These are phyloP conservation scores for Crucibulum laeve DNA, from an alignment of 768 basidiomycete genomes.

Conservation along the genomic window DNA sequence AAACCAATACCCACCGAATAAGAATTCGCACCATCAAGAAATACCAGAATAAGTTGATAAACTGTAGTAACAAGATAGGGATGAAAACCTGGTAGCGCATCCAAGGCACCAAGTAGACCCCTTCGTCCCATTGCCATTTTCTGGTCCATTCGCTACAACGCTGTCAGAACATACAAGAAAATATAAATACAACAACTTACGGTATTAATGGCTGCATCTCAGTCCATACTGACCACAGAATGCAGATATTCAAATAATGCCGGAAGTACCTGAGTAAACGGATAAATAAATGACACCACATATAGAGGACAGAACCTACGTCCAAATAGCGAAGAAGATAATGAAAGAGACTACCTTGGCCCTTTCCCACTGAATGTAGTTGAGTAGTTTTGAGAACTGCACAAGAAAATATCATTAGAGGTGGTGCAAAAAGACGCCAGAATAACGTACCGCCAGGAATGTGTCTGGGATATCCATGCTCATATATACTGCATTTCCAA, in stretches of 20 bases:
- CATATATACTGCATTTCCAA: constrained; percentile 89
- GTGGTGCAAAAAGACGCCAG: background rate
- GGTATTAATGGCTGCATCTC: constrained; percentile 73
- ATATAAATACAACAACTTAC: constrained; percentile 36
- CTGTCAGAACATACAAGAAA: background rate
- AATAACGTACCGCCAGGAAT: constrained; percentile 71
- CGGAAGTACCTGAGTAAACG: constrained; percentile 73
- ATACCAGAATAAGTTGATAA: constrained; percentile 94
- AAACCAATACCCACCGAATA: constrained; percentile 58
- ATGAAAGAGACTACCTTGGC: constrained; percentile 62
- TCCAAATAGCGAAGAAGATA: constrained; percentile 72
- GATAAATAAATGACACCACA: background rate
- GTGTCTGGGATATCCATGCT: constrained; percentile 97
- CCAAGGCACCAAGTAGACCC: constrained; percentile 72
- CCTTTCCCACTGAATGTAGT: constrained; percentile 73
- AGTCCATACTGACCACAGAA: constrained; percentile 83
- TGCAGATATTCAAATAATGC: constrained; percentile 82
- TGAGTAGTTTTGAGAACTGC: constrained; percentile 80
- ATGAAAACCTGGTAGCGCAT: constrained; percentile 78
- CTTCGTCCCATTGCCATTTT: constrained; percentile 55
- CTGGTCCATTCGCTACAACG: constrained; percentile 44
- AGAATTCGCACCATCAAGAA: constrained; percentile 77
- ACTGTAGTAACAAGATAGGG: constrained; percentile 71
- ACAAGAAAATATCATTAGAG: constrained; percentile 1
- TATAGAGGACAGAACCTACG: constrained; percentile 47